Conservation (phyloP, 768 basidiomycete genomes). For the Trametes meyenii region DNA sequence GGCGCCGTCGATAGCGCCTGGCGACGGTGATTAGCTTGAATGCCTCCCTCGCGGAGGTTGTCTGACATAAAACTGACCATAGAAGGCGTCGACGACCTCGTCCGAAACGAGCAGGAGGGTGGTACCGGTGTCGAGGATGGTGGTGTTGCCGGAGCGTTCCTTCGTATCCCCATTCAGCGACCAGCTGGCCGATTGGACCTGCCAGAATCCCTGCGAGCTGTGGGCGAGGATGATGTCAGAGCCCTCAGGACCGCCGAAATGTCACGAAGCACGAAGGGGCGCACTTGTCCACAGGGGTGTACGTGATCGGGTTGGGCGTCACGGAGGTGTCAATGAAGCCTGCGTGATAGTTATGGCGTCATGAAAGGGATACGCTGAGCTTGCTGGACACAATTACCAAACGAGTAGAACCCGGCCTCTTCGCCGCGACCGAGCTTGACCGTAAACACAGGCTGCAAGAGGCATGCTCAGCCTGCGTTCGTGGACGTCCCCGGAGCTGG, state of each 20-base stretch:
- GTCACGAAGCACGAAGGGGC: neutral
- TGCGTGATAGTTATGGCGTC: slow-evolving; percentile 3
- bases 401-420: slow-evolving; percentile 43
- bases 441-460: slow-evolving; percentile 37
- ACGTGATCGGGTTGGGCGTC: slow-evolving; percentile 32
- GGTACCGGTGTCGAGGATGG: slow-evolving; percentile 44
- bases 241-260: neutral
- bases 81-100: slow-evolving; percentile 37
- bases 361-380: neutral
- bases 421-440: slow-evolving; percentile 41
- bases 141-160: slow-evolving; percentile 35
- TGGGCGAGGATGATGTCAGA: slow-evolving; percentile 11
- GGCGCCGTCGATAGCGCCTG: slow-evolving; percentile 39
- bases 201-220: slow-evolving; percentile 45
- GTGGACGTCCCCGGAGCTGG: neutral
- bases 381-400: slow-evolving; percentile 30
- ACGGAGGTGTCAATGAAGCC: slow-evolving; percentile 39
- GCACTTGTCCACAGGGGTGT: slow-evolving; percentile 33
- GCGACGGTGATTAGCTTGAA: slow-evolving; percentile 20
- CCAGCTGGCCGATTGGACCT: slow-evolving; percentile 36
- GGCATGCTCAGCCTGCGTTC: neutral
- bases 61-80: slow-evolving; percentile 18
- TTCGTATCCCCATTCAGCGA: slow-evolving; percentile 31
- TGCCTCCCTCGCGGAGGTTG: neutral
- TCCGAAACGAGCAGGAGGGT: slow-evolving; percentile 38